Percentiles rank a stretch among this genome's conserved stretches.
These are phyloP conservation scores for Pelargonium myrrhifolium DNA, from an alignment of 441 rosid species.

Conservation along the genomic window DNA sequence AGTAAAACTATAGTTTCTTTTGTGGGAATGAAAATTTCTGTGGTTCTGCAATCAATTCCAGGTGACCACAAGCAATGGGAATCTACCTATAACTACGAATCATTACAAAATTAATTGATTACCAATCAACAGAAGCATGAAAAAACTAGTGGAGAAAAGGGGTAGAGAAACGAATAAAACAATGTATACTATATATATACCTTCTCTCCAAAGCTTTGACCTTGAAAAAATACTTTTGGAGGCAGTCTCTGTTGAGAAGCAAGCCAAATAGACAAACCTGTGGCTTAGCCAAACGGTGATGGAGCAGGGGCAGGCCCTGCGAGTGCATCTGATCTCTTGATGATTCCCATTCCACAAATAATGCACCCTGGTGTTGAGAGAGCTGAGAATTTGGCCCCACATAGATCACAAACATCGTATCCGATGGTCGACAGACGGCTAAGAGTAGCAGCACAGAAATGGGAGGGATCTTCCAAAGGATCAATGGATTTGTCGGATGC, in stretches of 20 bases:
- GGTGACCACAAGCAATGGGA: no score
- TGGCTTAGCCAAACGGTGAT: constrained; percentile 70
- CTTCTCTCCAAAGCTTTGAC: not conserved
- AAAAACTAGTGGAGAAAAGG: no score
- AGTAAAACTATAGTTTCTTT: no score
- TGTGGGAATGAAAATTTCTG: no score
- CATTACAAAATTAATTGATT: no score
- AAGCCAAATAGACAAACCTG: not conserved
- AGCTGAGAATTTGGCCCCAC: constrained; percentile 95
- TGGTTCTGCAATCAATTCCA: no score
- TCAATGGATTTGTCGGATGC: constrained; percentile 83
- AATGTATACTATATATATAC: no score
- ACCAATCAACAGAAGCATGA: no score
- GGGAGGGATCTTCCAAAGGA: constrained; percentile 91
- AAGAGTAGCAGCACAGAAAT: constrained; percentile 90
- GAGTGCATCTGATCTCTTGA: constrained; percentile 82
- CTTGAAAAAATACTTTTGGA: not conserved
- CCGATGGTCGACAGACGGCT: constrained; percentile 95
- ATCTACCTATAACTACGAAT: no score
- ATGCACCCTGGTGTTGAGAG: constrained; percentile 86
- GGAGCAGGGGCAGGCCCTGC: constrained; percentile 52
- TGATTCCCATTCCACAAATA: constrained; percentile 96
- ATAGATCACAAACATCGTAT: constrained; percentile 91
- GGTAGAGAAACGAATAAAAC: no score
- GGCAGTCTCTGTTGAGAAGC: not conserved